Evolutionary conservation across 2,329 filamentous ascomycete genomes (phyloP).

Genomic region (Claviceps sp.): DNA sequence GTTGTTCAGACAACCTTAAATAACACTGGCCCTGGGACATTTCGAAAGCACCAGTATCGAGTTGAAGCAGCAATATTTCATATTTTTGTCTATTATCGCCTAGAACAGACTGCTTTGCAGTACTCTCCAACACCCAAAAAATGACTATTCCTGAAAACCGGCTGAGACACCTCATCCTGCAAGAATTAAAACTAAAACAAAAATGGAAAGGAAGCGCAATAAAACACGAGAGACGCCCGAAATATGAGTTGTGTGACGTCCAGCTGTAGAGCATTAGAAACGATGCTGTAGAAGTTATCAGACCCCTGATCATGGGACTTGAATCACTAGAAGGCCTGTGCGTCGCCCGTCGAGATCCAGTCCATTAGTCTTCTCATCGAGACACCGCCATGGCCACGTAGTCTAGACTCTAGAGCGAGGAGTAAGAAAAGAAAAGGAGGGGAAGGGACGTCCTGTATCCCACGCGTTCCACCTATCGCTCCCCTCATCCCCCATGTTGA

Average conservation of each 20-base stretch:
- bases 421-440: background rate
- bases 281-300: background rate
- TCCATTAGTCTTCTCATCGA: background rate
- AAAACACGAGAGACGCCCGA: constrained; percentile 1
- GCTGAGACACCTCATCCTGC: background rate
- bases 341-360: background rate
- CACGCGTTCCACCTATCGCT: background rate
- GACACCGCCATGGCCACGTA: background rate
- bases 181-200: background rate
- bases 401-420: background rate
- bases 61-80: constrained; percentile 7
- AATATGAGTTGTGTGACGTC: background rate
- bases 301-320: background rate
- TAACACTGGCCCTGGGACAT: background rate
- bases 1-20: background rate
- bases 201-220: background rate
- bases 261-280: background rate
- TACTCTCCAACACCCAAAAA: constrained; percentile 2
- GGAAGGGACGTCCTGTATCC: background rate
- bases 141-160: constrained; percentile 1
- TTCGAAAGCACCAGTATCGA: background rate
- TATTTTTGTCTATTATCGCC: background rate
- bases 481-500: background rate
- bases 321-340: background rate
- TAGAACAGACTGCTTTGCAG: background rate